These are phyloP conservation scores for Simplicillium aogashimaense DNA, from an alignment of 2,329 filamentous ascomycete genomes.

Conservation along the genomic window DNA sequence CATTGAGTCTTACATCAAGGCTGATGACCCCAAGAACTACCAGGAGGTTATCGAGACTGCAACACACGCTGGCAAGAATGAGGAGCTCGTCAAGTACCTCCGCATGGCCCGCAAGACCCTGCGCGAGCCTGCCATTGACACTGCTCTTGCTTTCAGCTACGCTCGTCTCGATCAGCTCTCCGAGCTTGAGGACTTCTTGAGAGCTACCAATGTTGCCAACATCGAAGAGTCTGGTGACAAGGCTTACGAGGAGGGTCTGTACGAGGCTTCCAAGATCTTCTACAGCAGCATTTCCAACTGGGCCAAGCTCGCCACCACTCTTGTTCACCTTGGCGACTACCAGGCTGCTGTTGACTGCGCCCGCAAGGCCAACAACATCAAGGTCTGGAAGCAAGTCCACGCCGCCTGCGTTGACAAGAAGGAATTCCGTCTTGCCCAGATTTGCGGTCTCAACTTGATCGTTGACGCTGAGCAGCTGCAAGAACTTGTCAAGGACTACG, in stretches of 20 bases:
- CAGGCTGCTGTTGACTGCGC: constrained; percentile 96
- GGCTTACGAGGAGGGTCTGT: constrained; percentile 87
- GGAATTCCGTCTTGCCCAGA: constrained; percentile 97
- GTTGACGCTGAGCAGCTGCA: constrained; percentile 93
- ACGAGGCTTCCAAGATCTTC: constrained; percentile 98
- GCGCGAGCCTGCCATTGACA: constrained; percentile 88
- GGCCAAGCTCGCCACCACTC: constrained; percentile 95
- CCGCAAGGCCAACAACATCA: constrained; percentile 97
- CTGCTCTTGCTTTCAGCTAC: constrained; percentile 85
- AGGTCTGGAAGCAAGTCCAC: constrained; percentile 98
- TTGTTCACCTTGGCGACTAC: constrained; percentile 95
- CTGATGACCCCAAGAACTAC: constrained; percentile 86
- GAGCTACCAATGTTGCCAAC: constrained; percentile 87
- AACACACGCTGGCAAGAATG: constrained; percentile 92
- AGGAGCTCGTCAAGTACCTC: constrained; percentile 92
- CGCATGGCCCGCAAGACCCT: constrained; percentile 96
- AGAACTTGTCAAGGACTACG: constrained; percentile 91
- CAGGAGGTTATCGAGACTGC: constrained; percentile 92
- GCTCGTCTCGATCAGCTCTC: constrained; percentile 83
- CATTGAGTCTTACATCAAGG: constrained; percentile 96
- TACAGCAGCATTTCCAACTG: constrained; percentile 98
- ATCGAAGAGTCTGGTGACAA: constrained; percentile 97
- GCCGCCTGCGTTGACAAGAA: constrained; percentile 94
- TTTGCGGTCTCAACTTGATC: constrained; percentile 96
- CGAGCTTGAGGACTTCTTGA: constrained; percentile 94